These are phyloP conservation scores for Ramichloridium luteum DNA, from an alignment of 2,329 filamentous ascomycete species.

Conservation along the genomic window DNA sequence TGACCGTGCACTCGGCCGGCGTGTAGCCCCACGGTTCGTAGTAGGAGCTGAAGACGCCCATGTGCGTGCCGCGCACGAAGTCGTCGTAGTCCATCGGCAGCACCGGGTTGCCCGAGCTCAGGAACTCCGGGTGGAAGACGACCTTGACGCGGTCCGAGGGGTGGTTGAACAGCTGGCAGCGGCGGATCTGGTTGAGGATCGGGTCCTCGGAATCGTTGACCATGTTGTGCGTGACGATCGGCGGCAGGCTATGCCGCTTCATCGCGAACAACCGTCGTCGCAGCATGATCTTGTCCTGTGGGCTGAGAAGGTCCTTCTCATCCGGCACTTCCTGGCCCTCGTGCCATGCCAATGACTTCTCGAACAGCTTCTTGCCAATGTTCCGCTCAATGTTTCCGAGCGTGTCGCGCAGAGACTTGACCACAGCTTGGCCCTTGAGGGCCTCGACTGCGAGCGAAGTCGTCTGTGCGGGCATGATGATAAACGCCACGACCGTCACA, in stretches of 20 bases:
- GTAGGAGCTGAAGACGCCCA: slow-evolving; percentile 93
- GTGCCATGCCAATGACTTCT: slow-evolving; percentile 88
- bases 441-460: slow-evolving; percentile 90
- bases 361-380: slow-evolving; percentile 87
- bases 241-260: slow-evolving; percentile 81
- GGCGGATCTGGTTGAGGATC: slow-evolving; percentile 86
- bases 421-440: slow-evolving; percentile 89
- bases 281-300: slow-evolving; percentile 83
- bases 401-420: slow-evolving; percentile 90
- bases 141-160: slow-evolving; percentile 92
- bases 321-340: slow-evolving; percentile 89
- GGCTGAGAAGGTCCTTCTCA: slow-evolving; percentile 89
- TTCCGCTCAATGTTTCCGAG: slow-evolving; percentile 85
- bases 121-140: slow-evolving; percentile 94
- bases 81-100: slow-evolving; percentile 95
- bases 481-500: slow-evolving; percentile 89
- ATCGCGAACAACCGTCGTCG: slow-evolving; percentile 88
- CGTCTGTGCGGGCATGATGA: slow-evolving; percentile 97
- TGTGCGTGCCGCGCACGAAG: slow-evolving; percentile 90
- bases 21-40: slow-evolving; percentile 99
- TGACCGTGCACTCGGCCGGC: slow-evolving; percentile 93
- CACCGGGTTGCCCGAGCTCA: slow-evolving; percentile 91
- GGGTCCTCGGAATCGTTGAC: slow-evolving; percentile 85
- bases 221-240: slow-evolving; percentile 99
- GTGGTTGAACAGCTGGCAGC: slow-evolving; percentile 95